Percentiles rank a stretch among this genome's conserved stretches.
Conservation (phyloP, 2,329 filamentous ascomycete genomes). For the Paecilomyces variotii region DNA sequence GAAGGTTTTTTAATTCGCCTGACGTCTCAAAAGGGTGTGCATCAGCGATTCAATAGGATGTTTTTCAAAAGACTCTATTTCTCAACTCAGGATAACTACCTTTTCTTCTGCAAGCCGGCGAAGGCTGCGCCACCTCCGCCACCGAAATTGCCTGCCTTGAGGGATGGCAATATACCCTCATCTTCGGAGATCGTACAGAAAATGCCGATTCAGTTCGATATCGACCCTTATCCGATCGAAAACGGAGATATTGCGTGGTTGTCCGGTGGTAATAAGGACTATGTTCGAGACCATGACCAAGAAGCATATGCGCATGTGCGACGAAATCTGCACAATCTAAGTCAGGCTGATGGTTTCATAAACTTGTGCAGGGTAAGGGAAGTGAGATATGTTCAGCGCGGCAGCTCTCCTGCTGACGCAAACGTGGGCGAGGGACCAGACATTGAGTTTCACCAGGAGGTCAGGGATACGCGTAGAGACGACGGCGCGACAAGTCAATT, state of each 20-base stretch:
- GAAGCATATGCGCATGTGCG: constrained; percentile 53
- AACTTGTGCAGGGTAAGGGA: constrained; percentile 50
- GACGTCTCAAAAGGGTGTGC: constrained; percentile 54
- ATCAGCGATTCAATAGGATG: constrained; percentile 51
- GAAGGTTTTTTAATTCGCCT: constrained; percentile 60
- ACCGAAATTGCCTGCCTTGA: constrained; percentile 42
- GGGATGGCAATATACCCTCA: constrained; percentile 43
- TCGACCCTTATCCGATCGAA: constrained; percentile 54
- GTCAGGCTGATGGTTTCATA: constrained; percentile 56
- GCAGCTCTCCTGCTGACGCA: constrained; percentile 46
- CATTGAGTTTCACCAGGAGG: constrained; percentile 48
- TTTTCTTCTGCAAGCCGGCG: constrained; percentile 55
- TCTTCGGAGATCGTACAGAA: constrained; percentile 47
- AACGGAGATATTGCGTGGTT: constrained; percentile 52
- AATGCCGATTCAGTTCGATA: constrained; percentile 54
- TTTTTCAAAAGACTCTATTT: constrained; percentile 61
- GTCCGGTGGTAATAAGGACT: constrained; percentile 36
- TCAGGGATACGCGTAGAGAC: constrained; percentile 39
- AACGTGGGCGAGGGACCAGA: constrained; percentile 45
- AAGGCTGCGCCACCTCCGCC: constrained; percentile 53
- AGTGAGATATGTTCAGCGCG: constrained; percentile 48
- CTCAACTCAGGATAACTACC: constrained; percentile 54
- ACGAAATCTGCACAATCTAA: constrained; percentile 51
- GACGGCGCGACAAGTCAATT: constrained; percentile 48
- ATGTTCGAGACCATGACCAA: constrained; percentile 45